A percentile compares a stretch with the other conserved stretches of the same genome.
These are phyloP conservation scores for Blastocystis sp. DNA, from an alignment of 352 stramenopile species.

Conservation along the genomic window DNA sequence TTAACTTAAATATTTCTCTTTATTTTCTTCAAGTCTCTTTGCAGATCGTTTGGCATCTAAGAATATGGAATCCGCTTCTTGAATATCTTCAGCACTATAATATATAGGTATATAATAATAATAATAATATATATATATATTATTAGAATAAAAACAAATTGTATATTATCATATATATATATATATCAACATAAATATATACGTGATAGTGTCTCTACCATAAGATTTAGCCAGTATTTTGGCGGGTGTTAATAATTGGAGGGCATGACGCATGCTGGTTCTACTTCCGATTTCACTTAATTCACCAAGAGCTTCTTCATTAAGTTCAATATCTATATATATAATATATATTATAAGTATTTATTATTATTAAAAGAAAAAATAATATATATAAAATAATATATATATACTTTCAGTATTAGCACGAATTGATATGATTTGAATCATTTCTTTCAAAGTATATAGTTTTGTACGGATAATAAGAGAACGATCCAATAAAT, in stretches of 20 bases:
- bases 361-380: too few relatives aligned
- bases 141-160: neutral
- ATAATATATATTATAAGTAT: too few relatives aligned
- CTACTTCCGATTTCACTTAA: constrained; percentile 78
- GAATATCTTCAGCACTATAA: constrained; percentile 65
- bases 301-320: constrained; percentile 66
- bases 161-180: neutral
- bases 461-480: constrained; percentile 95
- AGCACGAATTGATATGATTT: constrained; percentile 89
- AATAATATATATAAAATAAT: too few relatives aligned
- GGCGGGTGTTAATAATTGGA: constrained; percentile 87
- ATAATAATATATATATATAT: constrained; percentile 3
- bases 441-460: constrained; percentile 81
- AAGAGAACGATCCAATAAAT: constrained; percentile 94
- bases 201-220: constrained; percentile 73
- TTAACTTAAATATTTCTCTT: constrained; percentile 48
- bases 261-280: constrained; percentile 84
- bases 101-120: neutral
- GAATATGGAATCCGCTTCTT: constrained; percentile 90
- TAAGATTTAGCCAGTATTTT: constrained; percentile 82
- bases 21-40: constrained; percentile 69
- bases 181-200: constrained; percentile 9
- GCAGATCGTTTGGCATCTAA: constrained; percentile 94
- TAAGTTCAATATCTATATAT: constrained; percentile 81
- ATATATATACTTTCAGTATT: constrained; percentile 75